A percentile compares a stretch with the other conserved stretches of the same genome.
These are phyloP conservation scores for Pouteria campechiana DNA, from an alignment of 179 eudicot species.

Conservation along the genomic window DNA sequence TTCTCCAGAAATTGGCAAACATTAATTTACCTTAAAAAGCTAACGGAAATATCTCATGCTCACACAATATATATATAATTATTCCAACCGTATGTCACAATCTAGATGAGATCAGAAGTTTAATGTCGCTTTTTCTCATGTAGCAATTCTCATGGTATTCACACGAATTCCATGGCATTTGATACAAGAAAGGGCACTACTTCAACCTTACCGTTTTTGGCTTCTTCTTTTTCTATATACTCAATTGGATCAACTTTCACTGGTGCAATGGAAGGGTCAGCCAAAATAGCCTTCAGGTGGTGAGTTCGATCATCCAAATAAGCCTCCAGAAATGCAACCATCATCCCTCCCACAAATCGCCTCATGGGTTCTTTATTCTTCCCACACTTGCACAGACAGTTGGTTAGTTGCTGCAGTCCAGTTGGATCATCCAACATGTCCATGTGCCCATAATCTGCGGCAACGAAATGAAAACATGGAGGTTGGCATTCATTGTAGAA, in stretches of 20 bases:
- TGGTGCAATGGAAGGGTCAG: conserved; percentile 12
- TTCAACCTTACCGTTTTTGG: too few species aligned
- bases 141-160: too few species aligned
- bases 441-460: conserved; percentile 27
- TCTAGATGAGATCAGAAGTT: too few species aligned
- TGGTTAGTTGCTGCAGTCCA: neutral
- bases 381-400: conserved; percentile 8
- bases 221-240: too few species aligned
- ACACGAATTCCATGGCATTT: too few species aligned
- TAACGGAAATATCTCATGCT: too few species aligned
- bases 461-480: conserved; percentile 15
- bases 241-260: conserved; percentile 21
- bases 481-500: conserved; percentile 24
- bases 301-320: conserved; percentile 7
- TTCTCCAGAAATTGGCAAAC: too few species aligned
- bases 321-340: conserved; percentile 20
- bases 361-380: conserved; percentile 11
- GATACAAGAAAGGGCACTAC: too few species aligned
- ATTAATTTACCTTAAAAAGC: too few species aligned
- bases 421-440: conserved; percentile 17
- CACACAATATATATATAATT: too few species aligned
- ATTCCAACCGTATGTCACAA: too few species aligned
- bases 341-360: conserved; percentile 22
- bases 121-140: too few species aligned
- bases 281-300: conserved; percentile 13